These are phyloP conservation scores for Emmonsiellopsis sp. DNA, from an alignment of 2,329 filamentous ascomycete species.

Conservation along the genomic window DNA sequence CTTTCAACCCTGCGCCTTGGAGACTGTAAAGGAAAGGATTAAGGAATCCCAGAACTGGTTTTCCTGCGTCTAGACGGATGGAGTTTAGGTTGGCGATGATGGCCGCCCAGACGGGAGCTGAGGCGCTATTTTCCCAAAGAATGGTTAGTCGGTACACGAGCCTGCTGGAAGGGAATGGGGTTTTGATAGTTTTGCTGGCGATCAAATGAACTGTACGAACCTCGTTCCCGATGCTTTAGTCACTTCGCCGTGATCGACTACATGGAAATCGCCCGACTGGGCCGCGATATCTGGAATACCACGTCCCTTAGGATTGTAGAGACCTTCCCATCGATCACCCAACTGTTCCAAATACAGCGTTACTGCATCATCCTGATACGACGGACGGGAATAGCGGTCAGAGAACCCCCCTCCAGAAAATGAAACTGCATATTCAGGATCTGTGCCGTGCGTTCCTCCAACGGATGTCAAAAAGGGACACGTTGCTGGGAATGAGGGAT, in stretches of 20 bases:
- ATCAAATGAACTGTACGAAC: slow-evolving; percentile 12
- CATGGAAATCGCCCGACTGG: slow-evolving; percentile 38
- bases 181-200: not conserved
- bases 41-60: slow-evolving; percentile 48
- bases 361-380: slow-evolving; percentile 41
- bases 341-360: slow-evolving; percentile 34
- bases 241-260: slow-evolving; percentile 29
- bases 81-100: slow-evolving; percentile 59
- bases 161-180: not conserved
- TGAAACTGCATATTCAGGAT: slow-evolving; percentile 45
- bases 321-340: slow-evolving; percentile 33
- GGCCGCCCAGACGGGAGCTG: slow-evolving; percentile 54
- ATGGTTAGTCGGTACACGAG: slow-evolving; percentile 8
- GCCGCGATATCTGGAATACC: slow-evolving; percentile 55
- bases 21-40: slow-evolving; percentile 53
- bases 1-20: slow-evolving; percentile 37
- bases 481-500: slow-evolving; percentile 46
- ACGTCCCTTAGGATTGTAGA: slow-evolving; percentile 46
- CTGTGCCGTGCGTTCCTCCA: slow-evolving; percentile 46
- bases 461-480: slow-evolving; percentile 58
- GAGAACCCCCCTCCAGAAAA: slow-evolving; percentile 47
- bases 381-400: slow-evolving; percentile 39
- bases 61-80: slow-evolving; percentile 47
- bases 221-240: slow-evolving; percentile 41
- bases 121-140: slow-evolving; percentile 32